phyloP scores from a whole-genome alignment of 2,329 filamentous ascomycete species.

The Botrytis aclada region DNA sequence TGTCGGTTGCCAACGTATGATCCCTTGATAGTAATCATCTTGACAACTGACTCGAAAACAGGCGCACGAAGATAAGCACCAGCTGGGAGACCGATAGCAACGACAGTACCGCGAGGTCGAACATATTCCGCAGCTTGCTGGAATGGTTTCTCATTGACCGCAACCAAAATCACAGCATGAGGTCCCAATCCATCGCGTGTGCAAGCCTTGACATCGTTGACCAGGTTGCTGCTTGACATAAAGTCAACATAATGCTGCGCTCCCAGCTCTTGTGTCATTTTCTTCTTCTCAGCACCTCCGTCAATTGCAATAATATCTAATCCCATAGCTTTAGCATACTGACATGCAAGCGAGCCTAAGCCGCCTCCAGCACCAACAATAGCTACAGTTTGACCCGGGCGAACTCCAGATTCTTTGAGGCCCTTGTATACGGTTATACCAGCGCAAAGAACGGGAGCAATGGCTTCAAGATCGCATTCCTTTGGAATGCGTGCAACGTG shows the following conservation, averaged over 20 bases:
- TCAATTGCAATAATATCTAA: conserved; percentile 79
- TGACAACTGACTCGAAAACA: conserved; percentile 83
- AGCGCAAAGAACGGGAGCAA: conserved; percentile 79
- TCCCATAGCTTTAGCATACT: conserved; percentile 92
- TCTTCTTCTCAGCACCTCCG: conserved; percentile 74
- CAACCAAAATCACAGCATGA: conserved; percentile 82
- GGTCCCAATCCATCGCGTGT: conserved; percentile 80
- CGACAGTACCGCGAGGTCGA: conserved; percentile 74
- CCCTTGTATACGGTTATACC: conserved; percentile 89
- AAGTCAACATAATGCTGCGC: conserved; percentile 79
- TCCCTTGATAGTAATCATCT: conserved; percentile 90
- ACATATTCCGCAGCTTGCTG: conserved; percentile 89
- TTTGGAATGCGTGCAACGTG: conserved; percentile 82
- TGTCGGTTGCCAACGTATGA: conserved; percentile 91
- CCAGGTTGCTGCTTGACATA: conserved; percentile 68
- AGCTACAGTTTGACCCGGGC: conserved; percentile 74
- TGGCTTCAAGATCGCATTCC: conserved; percentile 69
- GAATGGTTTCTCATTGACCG: conserved; percentile 88
- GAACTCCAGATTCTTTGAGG: conserved; percentile 76
- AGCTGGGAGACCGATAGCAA: conserved; percentile 86
- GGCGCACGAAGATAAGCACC: conserved; percentile 76
- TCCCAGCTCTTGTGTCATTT: conserved; percentile 68
- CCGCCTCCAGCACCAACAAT: conserved; percentile 86
- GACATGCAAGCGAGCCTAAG: conserved; percentile 73
- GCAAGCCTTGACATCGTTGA: conserved; percentile 78